These are phyloP conservation scores for Microstegium vimineum DNA, from an alignment of 176 grass and related monocot genomes.

Conservation along the genomic window DNA sequence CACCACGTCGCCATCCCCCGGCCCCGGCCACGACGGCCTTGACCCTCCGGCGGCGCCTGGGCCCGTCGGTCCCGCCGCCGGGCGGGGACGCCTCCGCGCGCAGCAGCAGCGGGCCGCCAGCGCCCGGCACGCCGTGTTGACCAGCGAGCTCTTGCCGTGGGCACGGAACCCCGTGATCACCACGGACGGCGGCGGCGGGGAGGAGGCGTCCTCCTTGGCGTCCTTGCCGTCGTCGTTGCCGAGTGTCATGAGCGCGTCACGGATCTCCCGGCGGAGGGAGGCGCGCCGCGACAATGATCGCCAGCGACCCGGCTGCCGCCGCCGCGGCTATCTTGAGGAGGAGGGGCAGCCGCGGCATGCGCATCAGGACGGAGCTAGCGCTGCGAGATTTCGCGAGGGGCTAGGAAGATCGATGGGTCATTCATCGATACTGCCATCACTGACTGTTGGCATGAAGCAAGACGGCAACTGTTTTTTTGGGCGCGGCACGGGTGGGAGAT, in stretches of 20 bases:
- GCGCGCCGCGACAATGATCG: slow-evolving; percentile 41
- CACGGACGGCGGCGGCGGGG: slow-evolving; percentile 51
- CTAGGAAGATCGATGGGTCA: neutral
- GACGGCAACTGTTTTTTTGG: neutral
- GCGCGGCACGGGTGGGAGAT: neutral
- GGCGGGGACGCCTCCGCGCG: slow-evolving; percentile 75
- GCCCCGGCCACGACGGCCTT: slow-evolving; percentile 40
- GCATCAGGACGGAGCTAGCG: neutral
- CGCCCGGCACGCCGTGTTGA: slow-evolving; percentile 86
- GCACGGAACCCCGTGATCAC: slow-evolving; percentile 61
- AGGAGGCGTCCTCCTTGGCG: neutral
- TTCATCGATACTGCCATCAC: neutral
- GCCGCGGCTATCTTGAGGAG: slow-evolving; percentile 65
- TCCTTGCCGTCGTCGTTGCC: neutral
- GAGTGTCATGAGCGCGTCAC: slow-evolving; percentile 21
- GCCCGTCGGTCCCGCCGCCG: slow-evolving; percentile 33
- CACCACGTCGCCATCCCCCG: slow-evolving; percentile 29
- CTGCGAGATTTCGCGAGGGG: neutral
- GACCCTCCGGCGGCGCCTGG: slow-evolving; percentile 35
- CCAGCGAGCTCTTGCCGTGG: slow-evolving; percentile 85
- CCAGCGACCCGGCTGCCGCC: slow-evolving; percentile 41
- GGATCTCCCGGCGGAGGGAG: slow-evolving; percentile 51
- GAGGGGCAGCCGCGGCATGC: slow-evolving; percentile 40
- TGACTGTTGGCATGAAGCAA: neutral
- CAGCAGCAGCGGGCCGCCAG: slow-evolving; percentile 77